Conservation (phyloP, 2,329 filamentous ascomycete genomes). For the Fusarium fracticaudum region DNA sequence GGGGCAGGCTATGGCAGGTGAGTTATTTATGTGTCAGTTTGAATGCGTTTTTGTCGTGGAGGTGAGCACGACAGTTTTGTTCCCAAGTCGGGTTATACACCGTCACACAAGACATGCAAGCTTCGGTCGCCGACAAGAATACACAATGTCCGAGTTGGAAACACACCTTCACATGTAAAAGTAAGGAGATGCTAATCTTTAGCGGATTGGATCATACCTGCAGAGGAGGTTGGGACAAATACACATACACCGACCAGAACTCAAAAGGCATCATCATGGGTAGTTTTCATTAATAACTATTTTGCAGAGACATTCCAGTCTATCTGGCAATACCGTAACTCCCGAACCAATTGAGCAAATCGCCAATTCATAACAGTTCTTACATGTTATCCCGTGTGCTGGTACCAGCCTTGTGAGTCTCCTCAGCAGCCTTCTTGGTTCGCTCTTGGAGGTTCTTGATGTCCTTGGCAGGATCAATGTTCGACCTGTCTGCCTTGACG, state of each 20-base stretch:
- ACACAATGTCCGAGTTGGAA: background rate
- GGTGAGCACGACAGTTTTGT: background rate
- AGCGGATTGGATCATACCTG: background rate
- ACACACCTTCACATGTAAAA: background rate
- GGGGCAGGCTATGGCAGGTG: too few species aligned
- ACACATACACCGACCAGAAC: background rate
- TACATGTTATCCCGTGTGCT: slow-evolving; percentile 58
- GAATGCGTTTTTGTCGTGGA: background rate
- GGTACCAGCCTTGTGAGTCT: slow-evolving; percentile 59
- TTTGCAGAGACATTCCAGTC: slow-evolving; percentile 11
- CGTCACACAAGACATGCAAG: background rate
- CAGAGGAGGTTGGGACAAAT: background rate
- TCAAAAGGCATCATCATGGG: background rate
- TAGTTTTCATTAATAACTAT: slow-evolving; percentile 22
- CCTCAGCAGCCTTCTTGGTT: slow-evolving; percentile 63
- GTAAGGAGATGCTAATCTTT: background rate
- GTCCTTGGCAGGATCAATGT: slow-evolving; percentile 48
- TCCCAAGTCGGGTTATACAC: background rate
- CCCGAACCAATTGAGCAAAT: slow-evolving; percentile 6
- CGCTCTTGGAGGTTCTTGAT: slow-evolving; percentile 64
- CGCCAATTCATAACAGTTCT: background rate
- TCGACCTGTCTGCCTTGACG: slow-evolving; percentile 71
- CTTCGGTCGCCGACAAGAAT: background rate
- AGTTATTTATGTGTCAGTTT: background rate
- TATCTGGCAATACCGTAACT: slow-evolving; percentile 15